These are phyloP conservation scores for Daldinia childiae DNA, from an alignment of 495 filamentous ascomycete genomes.

Conservation along the genomic window DNA sequence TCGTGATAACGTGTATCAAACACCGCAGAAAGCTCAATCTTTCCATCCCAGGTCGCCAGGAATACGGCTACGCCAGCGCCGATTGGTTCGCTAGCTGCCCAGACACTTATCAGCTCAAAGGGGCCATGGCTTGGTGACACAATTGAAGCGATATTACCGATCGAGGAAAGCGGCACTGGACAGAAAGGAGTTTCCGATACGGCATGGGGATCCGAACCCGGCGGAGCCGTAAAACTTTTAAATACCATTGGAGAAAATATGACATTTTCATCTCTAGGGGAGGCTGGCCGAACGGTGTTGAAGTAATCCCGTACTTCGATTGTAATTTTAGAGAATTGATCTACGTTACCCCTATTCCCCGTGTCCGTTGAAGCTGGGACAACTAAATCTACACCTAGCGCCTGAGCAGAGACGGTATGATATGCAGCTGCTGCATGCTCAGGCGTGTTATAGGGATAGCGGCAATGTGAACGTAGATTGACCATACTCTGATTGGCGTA, in stretches of 20 bases:
- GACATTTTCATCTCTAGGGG: constrained; percentile 20
- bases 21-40: constrained; percentile 26
- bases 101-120: constrained; percentile 18
- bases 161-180: constrained; percentile 30
- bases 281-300: constrained; percentile 19
- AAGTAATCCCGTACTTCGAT: constrained; percentile 28
- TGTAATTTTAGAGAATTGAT: constrained; percentile 10
- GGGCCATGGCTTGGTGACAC: constrained; percentile 10
- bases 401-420: constrained; percentile 43
- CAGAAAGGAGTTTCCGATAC: constrained; percentile 27
- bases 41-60: constrained; percentile 33
- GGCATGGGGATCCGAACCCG: constrained; percentile 21
- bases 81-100: constrained; percentile 31
- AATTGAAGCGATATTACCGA: constrained; percentile 28
- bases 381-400: constrained; percentile 33
- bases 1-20: constrained; percentile 35
- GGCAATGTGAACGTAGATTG: constrained; percentile 45
- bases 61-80: constrained; percentile 29
- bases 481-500: constrained; percentile 49
- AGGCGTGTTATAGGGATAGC: constrained; percentile 39
- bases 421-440: constrained; percentile 46
- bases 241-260: constrained; percentile 24
- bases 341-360: neutral
- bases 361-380: neutral
- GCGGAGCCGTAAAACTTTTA: constrained; percentile 15